phyloP scores from a whole-genome alignment of 2,329 filamentous ascomycete genomes.

The Stachybotrys chartarum region DNA sequence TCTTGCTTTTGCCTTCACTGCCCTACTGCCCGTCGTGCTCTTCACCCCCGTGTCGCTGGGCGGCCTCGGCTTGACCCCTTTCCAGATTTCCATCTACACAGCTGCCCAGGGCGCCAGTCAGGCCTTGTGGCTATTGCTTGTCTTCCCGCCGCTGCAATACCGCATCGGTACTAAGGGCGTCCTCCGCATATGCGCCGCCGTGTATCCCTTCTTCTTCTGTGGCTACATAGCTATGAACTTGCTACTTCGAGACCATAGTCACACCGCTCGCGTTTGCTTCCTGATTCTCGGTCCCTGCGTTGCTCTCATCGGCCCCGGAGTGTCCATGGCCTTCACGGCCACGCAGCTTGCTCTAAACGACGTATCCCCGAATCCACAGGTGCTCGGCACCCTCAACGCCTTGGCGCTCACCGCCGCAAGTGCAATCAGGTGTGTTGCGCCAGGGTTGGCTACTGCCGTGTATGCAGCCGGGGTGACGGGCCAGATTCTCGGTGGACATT shows the following conservation, averaged over 20 bases:
- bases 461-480: conserved; percentile 60
- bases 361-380: conserved; percentile 54
- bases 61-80: conserved; percentile 55
- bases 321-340: conserved; percentile 64
- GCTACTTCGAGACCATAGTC: conserved; percentile 27
- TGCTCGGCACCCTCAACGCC: conserved; percentile 66
- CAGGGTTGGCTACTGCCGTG: conserved; percentile 58
- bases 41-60: conserved; percentile 57
- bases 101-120: conserved; percentile 58
- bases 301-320: conserved; percentile 48
- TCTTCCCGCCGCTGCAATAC: conserved; percentile 61
- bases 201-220: conserved; percentile 59
- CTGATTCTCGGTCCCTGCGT: conserved; percentile 42
- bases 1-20: conserved; percentile 65
- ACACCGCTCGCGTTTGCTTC: conserved; percentile 35
- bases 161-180: conserved; percentile 60
- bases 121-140: conserved; percentile 62
- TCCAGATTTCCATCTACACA: conserved; percentile 61
- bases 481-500: conserved; percentile 55
- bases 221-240: conserved; percentile 50
- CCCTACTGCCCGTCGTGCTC: conserved; percentile 61
- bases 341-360: conserved; percentile 72
- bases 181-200: conserved; percentile 43
- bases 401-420: conserved; percentile 49
- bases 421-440: conserved; percentile 57